Percentiles rank a stretch among this genome's conserved stretches.
Evolutionary conservation across 2,329 filamentous ascomycete genomes (phyloP).

Genomic region (Cordyceps cicadae): DNA sequence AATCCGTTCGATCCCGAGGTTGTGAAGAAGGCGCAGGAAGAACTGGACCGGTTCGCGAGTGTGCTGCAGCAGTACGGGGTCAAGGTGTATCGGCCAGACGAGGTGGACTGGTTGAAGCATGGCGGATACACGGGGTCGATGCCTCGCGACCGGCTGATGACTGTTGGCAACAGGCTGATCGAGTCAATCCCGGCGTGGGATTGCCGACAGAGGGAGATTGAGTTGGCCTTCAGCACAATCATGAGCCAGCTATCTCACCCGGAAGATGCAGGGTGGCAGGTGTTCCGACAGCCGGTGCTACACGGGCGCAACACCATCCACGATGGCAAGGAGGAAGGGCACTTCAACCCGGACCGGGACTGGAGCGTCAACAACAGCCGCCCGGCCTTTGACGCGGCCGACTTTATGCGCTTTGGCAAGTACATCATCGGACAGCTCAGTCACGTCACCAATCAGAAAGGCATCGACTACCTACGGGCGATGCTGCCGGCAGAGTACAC

Average conservation of each 20-base stretch:
- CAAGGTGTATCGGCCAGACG: constrained; percentile 18
- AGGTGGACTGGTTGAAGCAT: constrained; percentile 18
- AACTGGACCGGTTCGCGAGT: constrained; percentile 19
- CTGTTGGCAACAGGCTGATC: constrained; percentile 23
- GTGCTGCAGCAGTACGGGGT: constrained; percentile 18
- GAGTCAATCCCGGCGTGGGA: constrained; percentile 24
- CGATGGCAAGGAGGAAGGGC: background rate
- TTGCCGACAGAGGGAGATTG: constrained; percentile 20
- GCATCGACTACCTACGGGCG: constrained; percentile 3
- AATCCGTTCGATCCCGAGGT: constrained; percentile 18
- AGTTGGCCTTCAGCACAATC: constrained; percentile 15
- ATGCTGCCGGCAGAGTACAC: constrained; percentile 16
- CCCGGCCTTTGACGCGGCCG: constrained; percentile 5
- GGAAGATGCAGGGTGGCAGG: background rate
- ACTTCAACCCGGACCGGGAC: background rate
- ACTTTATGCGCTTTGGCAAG: constrained; percentile 8
- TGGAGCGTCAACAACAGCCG: constrained; percentile 8
- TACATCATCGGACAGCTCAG: constrained; percentile 2
- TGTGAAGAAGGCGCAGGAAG: constrained; percentile 16
- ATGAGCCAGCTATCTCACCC: background rate
- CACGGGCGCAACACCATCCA: background rate
- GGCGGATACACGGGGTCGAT: constrained; percentile 26
- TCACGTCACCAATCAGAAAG: constrained; percentile 5
- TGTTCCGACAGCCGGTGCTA: background rate
- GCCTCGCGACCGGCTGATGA: constrained; percentile 26